These are phyloP conservation scores for Didymosphaeria variabile DNA, from an alignment of 2,329 filamentous ascomycete species.

Conservation along the genomic window DNA sequence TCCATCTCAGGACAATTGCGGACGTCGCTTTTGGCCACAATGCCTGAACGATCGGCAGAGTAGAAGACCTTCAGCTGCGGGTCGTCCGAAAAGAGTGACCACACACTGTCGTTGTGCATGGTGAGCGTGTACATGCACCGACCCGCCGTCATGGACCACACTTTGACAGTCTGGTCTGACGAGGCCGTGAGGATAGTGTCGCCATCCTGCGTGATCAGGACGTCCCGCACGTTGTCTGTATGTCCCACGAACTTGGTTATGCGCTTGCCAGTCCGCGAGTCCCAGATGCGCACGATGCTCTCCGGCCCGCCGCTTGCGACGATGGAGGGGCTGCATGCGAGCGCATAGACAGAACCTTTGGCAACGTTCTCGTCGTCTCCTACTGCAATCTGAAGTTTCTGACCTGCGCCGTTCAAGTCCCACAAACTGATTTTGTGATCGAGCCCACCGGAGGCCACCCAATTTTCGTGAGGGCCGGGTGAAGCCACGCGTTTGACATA, in stretches of 20 bases:
- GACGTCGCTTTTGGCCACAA: conserved; percentile 96
- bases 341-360: conserved; percentile 94
- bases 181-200: conserved; percentile 94
- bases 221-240: conserved; percentile 91
- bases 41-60: conserved; percentile 88
- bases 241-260: conserved; percentile 98
- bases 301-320: conserved; percentile 94
- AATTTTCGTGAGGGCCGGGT: conserved; percentile 74
- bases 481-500: conserved; percentile 95
- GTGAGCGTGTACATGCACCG: conserved; percentile 97
- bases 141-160: conserved; percentile 95
- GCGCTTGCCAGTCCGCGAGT: conserved; percentile 84
- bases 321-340: conserved; percentile 80
- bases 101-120: conserved; percentile 98
- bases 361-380: conserved; percentile 81
- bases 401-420: conserved; percentile 88
- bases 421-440: conserved; percentile 92
- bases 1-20: conserved; percentile 79
- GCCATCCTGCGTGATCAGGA: conserved; percentile 86
- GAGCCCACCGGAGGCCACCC: conserved; percentile 93
- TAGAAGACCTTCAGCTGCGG: conserved; percentile 90
- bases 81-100: conserved; percentile 91
- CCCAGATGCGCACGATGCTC: conserved; percentile 91
- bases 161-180: conserved; percentile 95
- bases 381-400: conserved; percentile 86